Evolutionary conservation across 495 filamentous ascomycete genomes (phyloP).

Genomic region (Stereocaulon alpinum): DNA sequence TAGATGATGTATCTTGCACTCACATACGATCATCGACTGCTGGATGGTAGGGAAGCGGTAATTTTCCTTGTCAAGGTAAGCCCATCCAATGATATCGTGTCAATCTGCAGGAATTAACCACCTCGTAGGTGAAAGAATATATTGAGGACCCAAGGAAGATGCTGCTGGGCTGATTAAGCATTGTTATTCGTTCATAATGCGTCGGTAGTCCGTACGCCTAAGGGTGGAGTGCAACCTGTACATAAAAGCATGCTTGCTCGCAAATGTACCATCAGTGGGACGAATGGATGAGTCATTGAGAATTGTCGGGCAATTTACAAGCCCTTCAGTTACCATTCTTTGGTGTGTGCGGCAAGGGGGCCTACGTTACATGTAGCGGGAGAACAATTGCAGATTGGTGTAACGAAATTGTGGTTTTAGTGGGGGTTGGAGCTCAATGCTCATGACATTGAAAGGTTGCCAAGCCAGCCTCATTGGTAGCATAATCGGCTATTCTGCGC

Average conservation of each 20-base stretch:
- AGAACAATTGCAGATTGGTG: too few species aligned
- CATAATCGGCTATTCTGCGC: too few species aligned
- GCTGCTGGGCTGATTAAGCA: constrained; percentile 50
- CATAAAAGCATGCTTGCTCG: constrained; percentile 6
- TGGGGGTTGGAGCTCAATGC: too few species aligned
- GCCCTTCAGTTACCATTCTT: not conserved
- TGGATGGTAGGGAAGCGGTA: constrained; percentile 92
- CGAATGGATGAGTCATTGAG: not conserved
- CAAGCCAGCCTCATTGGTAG: too few species aligned
- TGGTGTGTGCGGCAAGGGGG: not conserved
- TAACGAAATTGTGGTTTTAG: too few species aligned
- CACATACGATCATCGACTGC: constrained; percentile 91
- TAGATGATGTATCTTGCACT: constrained; percentile 98
- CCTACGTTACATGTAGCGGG: too few species aligned
- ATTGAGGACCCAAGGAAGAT: constrained; percentile 94
- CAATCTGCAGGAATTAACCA: constrained; percentile 14
- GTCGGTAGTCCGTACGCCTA: not conserved
- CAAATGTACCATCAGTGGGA: not conserved
- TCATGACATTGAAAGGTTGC: too few species aligned
- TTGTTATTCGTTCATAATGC: not conserved
- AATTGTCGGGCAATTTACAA: too few species aligned
- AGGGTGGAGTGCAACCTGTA: not conserved
- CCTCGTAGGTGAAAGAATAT: constrained; percentile 69
- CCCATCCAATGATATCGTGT: not conserved
- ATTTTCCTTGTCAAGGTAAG: constrained; percentile 88